These are phyloP conservation scores for Fabrea salina DNA, from an alignment of 169 alveolate genomes.

Conservation along the genomic window DNA sequence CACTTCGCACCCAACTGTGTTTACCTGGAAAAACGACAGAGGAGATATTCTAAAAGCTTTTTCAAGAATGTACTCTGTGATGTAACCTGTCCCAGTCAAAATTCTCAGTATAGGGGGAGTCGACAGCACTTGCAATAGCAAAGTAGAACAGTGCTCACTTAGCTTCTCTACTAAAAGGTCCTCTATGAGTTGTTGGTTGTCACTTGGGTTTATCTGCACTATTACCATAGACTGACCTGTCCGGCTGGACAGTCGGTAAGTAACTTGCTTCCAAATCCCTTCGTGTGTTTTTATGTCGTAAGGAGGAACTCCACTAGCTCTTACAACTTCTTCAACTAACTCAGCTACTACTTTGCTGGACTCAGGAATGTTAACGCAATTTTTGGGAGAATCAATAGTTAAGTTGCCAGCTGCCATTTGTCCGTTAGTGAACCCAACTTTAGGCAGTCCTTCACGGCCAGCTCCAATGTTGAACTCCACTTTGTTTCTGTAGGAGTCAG, in stretches of 20 bases:
- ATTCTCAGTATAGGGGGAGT: not conserved
- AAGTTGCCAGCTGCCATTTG: constrained; percentile 20
- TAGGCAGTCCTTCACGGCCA: not conserved
- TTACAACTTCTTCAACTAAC: not conserved
- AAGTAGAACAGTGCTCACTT: not conserved
- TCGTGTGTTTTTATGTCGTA: not conserved
- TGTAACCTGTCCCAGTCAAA: constrained; percentile 9
- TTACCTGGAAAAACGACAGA: constrained; percentile 10
- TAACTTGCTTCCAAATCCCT: constrained; percentile 11
- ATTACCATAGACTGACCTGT: not conserved
- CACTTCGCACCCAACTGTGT: constrained; percentile 23
- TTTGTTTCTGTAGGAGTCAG: constrained; percentile 12
- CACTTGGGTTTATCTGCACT: not conserved
- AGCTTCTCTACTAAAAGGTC: not conserved
- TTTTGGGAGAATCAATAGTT: not conserved
- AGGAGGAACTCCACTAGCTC: constrained; percentile 1
- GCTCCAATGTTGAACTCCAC: constrained; percentile 14
- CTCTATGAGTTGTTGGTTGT: not conserved
- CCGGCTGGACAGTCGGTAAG: not conserved
- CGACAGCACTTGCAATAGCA: not conserved
- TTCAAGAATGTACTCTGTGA: not conserved
- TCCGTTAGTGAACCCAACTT: constrained; percentile 23
- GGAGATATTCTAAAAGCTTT: not conserved
- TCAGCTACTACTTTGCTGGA: not conserved
- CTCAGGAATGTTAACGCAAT: not conserved